A percentile compares a stretch with the other conserved stretches of the same genome.
phyloP scores from a whole-genome alignment of 257 asterid species.

The Solanum gracilifrons region DNA sequence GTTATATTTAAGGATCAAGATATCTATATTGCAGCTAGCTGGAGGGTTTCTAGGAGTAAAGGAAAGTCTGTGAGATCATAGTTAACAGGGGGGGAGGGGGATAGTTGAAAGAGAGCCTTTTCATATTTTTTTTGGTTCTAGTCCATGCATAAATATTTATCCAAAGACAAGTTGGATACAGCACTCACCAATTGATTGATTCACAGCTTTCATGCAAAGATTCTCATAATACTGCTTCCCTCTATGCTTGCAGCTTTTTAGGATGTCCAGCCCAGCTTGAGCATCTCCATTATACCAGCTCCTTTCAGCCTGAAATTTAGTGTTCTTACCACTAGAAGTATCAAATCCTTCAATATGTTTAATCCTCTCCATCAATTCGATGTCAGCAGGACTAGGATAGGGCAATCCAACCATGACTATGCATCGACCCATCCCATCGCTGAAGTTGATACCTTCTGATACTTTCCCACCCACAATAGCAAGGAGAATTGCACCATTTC shows the following conservation, averaged over 20 bases:
- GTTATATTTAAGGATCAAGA: background rate
- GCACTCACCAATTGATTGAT: slow-evolving; percentile 82
- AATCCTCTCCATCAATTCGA: slow-evolving; percentile 87
- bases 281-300: slow-evolving; percentile 36
- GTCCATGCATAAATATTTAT: background rate
- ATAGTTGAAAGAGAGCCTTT: background rate
- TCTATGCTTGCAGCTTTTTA: slow-evolving; percentile 68
- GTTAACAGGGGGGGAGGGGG: background rate
- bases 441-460: slow-evolving; percentile 94
- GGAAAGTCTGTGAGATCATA: background rate
- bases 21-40: background rate
- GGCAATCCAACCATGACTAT: slow-evolving; percentile 97
- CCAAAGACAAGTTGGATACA: background rate
- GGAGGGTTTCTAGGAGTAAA: background rate
- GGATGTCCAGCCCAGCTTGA: slow-evolving; percentile 55
- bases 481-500: slow-evolving; percentile 75
- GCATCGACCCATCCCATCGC: slow-evolving; percentile 91
- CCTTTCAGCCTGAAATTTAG: slow-evolving; percentile 2
- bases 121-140: background rate
- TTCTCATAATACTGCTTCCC: slow-evolving; percentile 92
- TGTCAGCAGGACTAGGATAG: slow-evolving; percentile 85
- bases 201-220: slow-evolving; percentile 97
- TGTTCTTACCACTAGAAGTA: slow-evolving; percentile 12
- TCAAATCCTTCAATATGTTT: slow-evolving; percentile 78
- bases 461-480: slow-evolving; percentile 98